Base-by-base conservation (phyloP, 306 rosid species). In the Vicia sativa region DNA sequence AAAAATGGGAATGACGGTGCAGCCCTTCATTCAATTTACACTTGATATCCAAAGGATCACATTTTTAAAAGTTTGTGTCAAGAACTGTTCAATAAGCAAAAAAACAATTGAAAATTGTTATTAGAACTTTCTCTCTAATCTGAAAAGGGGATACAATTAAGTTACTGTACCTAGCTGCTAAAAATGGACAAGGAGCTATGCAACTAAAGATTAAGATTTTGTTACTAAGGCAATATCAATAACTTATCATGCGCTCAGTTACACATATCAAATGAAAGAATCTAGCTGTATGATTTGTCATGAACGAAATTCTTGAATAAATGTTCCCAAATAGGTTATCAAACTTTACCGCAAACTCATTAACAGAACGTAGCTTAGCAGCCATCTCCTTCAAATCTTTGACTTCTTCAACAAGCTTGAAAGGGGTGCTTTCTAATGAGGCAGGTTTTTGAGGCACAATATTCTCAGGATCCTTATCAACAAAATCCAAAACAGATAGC, bases 331-430 rank as follows among this genome's bases (percentile, higher is more conserved):
- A 62, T 23, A 19, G 52, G 52, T 25, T 9, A 15, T 66, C 38
- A 44, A 58, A 62, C 16, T 39, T 78, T 85, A 93, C 98, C 86
- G 96, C 96, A 82, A 93, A 90, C 79, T 93, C 98, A 60, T 79
- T 59, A 25, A 82, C 97, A 61, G 84, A 73, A 1, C 82, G 84
- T 79, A 93, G 79, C 81, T 85, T 93, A 64, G 88, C 79, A 41
- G 88, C 97, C 86, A 93, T 62, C 71, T 88, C 85, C 60, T 90
- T 88, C 80, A 93, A 77, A 80, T 82, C 90, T 63, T 82, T 90
- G 70, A 93, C 86, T 21, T 93, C 90, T 70, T 78, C 89, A 63
- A 93, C 88, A 26, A 85, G 56, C 78, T 86, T 90, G 84, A 88
- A 90, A 25, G 96, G 85, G n/a, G 90, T 85, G 65, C 70, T 77